These are phyloP conservation scores for Tardiomyces depauwii DNA, from an alignment of 1,139 yeast species.

Conservation along the genomic window DNA sequence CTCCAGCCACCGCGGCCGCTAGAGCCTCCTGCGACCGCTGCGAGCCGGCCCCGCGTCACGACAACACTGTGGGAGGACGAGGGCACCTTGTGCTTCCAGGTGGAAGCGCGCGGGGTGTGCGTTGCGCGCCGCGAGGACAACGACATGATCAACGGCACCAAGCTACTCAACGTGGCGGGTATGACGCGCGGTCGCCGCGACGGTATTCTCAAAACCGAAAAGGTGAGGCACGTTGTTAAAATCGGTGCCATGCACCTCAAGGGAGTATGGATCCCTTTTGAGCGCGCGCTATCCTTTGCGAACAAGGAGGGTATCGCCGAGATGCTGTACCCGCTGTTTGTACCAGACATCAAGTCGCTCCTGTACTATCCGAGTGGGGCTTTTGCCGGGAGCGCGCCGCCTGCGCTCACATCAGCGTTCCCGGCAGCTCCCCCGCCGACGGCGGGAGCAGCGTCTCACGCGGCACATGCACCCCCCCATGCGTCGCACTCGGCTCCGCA, in stretches of 20 bases:
- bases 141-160: slow-evolving; percentile 87
- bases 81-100: slow-evolving; percentile 84
- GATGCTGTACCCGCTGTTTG: slow-evolving; percentile 72
- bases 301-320: slow-evolving; percentile 77
- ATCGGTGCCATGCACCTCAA: slow-evolving; percentile 92
- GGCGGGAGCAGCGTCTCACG: too few species aligned
- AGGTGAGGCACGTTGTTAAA: slow-evolving; percentile 78
- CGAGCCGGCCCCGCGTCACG: slow-evolving; percentile 56
- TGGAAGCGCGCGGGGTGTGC: slow-evolving; percentile 77
- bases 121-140: slow-evolving; percentile 90
- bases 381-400: not conserved
- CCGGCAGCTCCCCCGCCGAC: too few species aligned
- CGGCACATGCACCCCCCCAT: too few species aligned
- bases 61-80: slow-evolving; percentile 97
- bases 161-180: slow-evolving; percentile 76
- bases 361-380: not conserved
- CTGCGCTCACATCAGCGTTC: not conserved
- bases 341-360: slow-evolving; percentile 54
- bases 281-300: slow-evolving; percentile 79
- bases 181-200: slow-evolving; percentile 95
- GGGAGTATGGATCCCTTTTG: slow-evolving; percentile 96
- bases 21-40: not conserved
- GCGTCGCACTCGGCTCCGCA: too few species aligned
- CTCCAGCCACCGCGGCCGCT: too few species aligned
- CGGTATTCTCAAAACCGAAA: slow-evolving; percentile 80